Base-by-base conservation (phyloP, 2,329 filamentous ascomycete genomes). In the Aspergillus ochraceus region DNA sequence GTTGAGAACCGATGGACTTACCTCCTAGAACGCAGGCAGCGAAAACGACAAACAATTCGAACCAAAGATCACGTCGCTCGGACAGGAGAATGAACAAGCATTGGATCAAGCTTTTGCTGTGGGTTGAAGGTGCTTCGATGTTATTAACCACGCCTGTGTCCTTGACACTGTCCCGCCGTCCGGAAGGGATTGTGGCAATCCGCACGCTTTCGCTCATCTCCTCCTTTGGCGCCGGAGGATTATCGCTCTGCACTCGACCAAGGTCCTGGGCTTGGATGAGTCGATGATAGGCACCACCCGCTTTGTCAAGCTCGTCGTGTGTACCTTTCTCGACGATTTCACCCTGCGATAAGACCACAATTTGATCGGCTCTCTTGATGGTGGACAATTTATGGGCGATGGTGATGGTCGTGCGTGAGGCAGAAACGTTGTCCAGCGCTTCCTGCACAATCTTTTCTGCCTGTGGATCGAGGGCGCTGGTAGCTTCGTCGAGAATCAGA, bases 401-500 rank as follows among this genome's bases (percentile, higher is more conserved):
- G 6, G 76, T 61, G n/a, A 74, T 65, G 0, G 69, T 71, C 1
- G 72, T 73, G 3, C 67, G 63, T 4, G 55, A 90, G 59, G 86
- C 81, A 0, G 90, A 83, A 5, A 90, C 68, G 89, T 58, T 86
- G 65, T 96, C 90, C 1, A 97, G 81, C 11, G 92, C 92, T 36
- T 88, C 88, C 73, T 96, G 92, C 0, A 97, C 91, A 8, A 92
- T 86, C 54, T 88, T 89, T 76, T 97, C 92, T 0, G 90, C 91
- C 69, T 91, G 90, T 6, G 91, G 93, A 70, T 97, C 93, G 0
- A 97, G 82, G 5, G 91, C 91, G 42, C 88, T 91, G 0, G 93
- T 97, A 1, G 93, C 92, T 75, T 97, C 93, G 64, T 97, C 93
- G 3, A 97, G 86, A 1, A 97, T 84, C 1, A 97, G 83, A 70